These are phyloP conservation scores for Stephania cephalantha DNA, from an alignment of 164 flowering plant genomes.

Conservation along the genomic window DNA sequence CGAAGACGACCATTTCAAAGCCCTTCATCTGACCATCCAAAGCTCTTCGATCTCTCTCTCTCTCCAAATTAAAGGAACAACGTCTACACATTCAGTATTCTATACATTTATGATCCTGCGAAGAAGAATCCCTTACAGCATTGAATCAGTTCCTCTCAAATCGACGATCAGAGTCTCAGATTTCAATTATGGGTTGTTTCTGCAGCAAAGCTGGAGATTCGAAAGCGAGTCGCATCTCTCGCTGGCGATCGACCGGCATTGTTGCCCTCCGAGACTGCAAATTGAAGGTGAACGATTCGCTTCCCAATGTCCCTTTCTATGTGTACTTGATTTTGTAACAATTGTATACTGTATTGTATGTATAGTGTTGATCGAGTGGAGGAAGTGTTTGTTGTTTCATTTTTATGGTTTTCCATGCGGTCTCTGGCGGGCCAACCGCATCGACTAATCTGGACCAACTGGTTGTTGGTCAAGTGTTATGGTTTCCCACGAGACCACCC, in stretches of 20 bases:
- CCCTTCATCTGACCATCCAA: not conserved
- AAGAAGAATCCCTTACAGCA: no score
- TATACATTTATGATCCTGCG: not conserved
- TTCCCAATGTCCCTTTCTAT: no score
- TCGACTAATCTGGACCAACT: no score
- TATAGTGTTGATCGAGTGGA: not conserved
- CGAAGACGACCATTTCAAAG: not conserved
- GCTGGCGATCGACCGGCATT: slow-evolving; percentile 95
- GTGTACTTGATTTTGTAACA: no score
- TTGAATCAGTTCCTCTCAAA: no score
- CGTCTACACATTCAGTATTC: not conserved
- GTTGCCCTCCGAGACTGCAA: slow-evolving; percentile 78
- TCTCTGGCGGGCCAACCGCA: no score
- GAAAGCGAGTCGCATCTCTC: slow-evolving; percentile 41
- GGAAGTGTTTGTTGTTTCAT: not conserved
- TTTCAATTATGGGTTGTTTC: slow-evolving; percentile 55
- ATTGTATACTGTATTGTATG: not conserved
- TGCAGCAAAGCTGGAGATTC: slow-evolving; percentile 52
- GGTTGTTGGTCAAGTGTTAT: no score
- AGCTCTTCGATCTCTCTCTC: not conserved
- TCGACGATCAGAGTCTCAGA: not conserved
- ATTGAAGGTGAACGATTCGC: slow-evolving; percentile 49
- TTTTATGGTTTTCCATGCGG: no score
- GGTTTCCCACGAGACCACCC: no score
- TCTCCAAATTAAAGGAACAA: no score